phyloP scores from a whole-genome alignment of 23 red algal genomes.

The Gracilaria domingensis region DNA sequence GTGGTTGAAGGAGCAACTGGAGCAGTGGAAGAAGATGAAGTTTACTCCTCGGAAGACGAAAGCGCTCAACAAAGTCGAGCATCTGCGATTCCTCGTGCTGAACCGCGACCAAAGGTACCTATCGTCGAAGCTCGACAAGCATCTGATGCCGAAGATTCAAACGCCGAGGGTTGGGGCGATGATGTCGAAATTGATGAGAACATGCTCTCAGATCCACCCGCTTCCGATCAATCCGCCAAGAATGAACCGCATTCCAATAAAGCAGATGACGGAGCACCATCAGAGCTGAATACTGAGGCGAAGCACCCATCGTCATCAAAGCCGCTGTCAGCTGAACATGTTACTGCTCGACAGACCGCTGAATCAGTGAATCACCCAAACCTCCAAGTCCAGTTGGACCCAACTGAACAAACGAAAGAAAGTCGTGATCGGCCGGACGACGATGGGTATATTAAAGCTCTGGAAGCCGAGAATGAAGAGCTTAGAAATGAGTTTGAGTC shows the following conservation, averaged over 20 bases:
- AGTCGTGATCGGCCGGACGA: not conserved
- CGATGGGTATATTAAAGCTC: slow-evolving; percentile 19
- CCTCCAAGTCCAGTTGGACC: not conserved
- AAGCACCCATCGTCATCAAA: not conserved
- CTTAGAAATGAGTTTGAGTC: slow-evolving; percentile 73
- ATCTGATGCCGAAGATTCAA: slow-evolving; percentile 11
- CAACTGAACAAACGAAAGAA: not conserved
- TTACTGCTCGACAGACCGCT: not conserved
- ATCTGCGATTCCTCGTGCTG: slow-evolving; percentile 44
- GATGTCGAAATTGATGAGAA: slow-evolving; percentile 22
- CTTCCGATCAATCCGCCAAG: not conserved
- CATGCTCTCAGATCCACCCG: slow-evolving; percentile 6
- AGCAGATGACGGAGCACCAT: not conserved
- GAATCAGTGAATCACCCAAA: slow-evolving; percentile 24
- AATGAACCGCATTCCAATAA: not conserved
- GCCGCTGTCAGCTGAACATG: not conserved
- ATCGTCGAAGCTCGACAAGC: not conserved
- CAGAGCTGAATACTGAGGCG: not conserved
- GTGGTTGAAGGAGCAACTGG: slow-evolving; percentile 61
- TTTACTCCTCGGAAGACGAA: slow-evolving; percentile 56
- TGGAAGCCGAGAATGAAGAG: slow-evolving; percentile 65
- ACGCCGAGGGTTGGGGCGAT: slow-evolving; percentile 7
- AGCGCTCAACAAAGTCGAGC: slow-evolving; percentile 13
- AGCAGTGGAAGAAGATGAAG: slow-evolving; percentile 67
- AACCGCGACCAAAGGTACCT: slow-evolving; percentile 9